Evolutionary conservation across 176 grass and related monocot genomes (phyloP).

Genomic region (Chrysopogon serrulatus): DNA sequence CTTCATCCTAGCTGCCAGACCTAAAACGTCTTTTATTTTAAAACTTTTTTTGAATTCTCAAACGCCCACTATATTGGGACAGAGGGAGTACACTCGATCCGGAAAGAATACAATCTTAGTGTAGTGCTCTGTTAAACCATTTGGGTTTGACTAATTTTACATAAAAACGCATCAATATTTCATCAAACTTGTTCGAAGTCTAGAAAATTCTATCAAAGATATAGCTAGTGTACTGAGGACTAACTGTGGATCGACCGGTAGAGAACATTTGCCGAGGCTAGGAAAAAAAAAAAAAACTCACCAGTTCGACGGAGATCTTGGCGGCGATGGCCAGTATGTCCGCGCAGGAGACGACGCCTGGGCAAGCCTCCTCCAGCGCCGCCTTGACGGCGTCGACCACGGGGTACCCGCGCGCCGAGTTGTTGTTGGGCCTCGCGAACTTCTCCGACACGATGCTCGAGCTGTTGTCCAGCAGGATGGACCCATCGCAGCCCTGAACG

Average conservation of each 20-base stretch:
- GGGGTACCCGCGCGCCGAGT: constrained; percentile 64
- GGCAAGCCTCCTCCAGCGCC: constrained; percentile 63
- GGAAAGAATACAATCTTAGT: too few relatives aligned
- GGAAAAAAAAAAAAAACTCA: neutral
- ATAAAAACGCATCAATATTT: too few relatives aligned
- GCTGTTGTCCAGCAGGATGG: constrained; percentile 78
- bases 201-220: too few relatives aligned
- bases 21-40: too few relatives aligned
- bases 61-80: too few relatives aligned
- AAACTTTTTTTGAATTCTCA: too few relatives aligned
- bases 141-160: too few relatives aligned
- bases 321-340: constrained; percentile 85
- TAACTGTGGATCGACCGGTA: neutral
- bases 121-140: too few relatives aligned
- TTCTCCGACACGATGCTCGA: constrained; percentile 67
- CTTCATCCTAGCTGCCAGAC: too few relatives aligned
- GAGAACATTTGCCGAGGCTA: too few relatives aligned
- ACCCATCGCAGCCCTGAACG: constrained; percentile 74
- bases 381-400: constrained; percentile 76
- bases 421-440: constrained; percentile 62
- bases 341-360: constrained; percentile 80
- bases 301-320: constrained; percentile 63
- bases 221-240: neutral
- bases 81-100: too few relatives aligned
- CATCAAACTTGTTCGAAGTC: too few relatives aligned